phyloP scores from a whole-genome alignment of 345 rosid species.

The Eucalyptus globulus region DNA sequence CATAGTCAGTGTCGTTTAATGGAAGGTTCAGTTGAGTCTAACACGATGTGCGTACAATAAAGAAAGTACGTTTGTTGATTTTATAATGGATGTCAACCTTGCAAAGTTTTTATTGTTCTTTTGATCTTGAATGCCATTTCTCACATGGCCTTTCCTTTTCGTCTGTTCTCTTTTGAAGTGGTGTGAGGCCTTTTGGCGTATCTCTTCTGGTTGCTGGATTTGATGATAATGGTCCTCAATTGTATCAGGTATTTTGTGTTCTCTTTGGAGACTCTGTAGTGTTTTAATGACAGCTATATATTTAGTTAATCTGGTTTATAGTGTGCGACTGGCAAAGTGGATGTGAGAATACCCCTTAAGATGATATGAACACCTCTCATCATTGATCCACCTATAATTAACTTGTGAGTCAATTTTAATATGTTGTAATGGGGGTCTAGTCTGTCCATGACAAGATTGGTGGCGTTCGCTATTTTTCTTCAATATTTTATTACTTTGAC shows the following conservation, averaged over 20 bases:
- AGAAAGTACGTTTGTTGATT: background rate
- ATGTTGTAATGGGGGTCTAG: background rate
- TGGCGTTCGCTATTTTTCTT: background rate
- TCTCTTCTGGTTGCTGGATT: slow-evolving; percentile 86
- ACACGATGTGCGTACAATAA: background rate
- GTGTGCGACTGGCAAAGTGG: background rate
- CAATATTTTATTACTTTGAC: background rate
- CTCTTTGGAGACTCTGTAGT: background rate
- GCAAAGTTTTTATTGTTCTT: background rate
- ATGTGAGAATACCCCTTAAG: background rate
- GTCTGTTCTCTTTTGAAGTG: slow-evolving; percentile 24
- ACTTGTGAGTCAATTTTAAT: background rate
- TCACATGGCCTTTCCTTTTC: background rate
- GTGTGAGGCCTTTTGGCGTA: slow-evolving; percentile 96
- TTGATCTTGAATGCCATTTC: background rate
- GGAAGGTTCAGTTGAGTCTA: background rate
- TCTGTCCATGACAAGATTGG: background rate
- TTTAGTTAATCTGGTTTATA: background rate
- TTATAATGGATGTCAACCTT: background rate
- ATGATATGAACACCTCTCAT: background rate
- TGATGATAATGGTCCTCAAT: slow-evolving; percentile 92
- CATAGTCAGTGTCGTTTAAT: background rate
- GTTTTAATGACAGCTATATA: background rate
- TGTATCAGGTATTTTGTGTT: slow-evolving; percentile 54
- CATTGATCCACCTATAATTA: background rate